These are phyloP conservation scores for Kwoniella dendrophila DNA, from an alignment of 768 basidiomycete species.

Conservation along the genomic window DNA sequence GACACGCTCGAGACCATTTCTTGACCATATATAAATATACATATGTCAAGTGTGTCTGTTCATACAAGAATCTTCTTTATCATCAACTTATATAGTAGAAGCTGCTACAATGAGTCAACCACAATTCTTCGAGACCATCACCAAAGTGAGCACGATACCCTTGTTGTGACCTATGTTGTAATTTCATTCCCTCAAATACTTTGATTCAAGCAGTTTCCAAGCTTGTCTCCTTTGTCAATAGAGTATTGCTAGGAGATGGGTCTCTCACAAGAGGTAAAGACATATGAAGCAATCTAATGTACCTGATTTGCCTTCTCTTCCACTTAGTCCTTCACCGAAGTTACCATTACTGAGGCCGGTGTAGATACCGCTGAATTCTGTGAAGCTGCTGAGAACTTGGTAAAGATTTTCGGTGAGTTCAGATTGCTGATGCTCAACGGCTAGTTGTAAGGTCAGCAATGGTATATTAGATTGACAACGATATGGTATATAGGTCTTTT, in stretches of 20 bases:
- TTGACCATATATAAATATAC: no score
- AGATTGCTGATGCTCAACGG: no score
- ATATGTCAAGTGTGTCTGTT: no score
- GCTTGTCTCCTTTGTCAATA: no score
- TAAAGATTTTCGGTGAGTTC: slow-evolving; percentile 85
- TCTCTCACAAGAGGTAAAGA: no score
- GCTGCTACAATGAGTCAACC: slow-evolving; percentile 32
- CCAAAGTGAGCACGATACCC: slow-evolving; percentile 37
- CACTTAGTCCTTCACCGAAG: slow-evolving; percentile 85
- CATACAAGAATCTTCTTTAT: no score
- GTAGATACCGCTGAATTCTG: slow-evolving; percentile 86
- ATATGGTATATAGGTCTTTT: slow-evolving; percentile 67
- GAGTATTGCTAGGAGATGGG: no score
- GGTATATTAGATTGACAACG: neutral
- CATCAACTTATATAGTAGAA: neutral
- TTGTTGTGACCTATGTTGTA: neutral
- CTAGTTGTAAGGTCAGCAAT: neutral
- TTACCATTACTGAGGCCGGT: slow-evolving; percentile 79
- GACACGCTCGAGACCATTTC: no score
- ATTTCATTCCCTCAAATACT: no score
- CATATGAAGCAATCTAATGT: neutral
- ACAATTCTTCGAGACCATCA: slow-evolving; percentile 54
- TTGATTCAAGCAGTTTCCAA: neutral
- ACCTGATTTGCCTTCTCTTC: neutral
- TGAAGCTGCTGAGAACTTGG: slow-evolving; percentile 83